Conservation (phyloP, 2,329 filamentous ascomycete species). For the Verticillium albo-atrum region DNA sequence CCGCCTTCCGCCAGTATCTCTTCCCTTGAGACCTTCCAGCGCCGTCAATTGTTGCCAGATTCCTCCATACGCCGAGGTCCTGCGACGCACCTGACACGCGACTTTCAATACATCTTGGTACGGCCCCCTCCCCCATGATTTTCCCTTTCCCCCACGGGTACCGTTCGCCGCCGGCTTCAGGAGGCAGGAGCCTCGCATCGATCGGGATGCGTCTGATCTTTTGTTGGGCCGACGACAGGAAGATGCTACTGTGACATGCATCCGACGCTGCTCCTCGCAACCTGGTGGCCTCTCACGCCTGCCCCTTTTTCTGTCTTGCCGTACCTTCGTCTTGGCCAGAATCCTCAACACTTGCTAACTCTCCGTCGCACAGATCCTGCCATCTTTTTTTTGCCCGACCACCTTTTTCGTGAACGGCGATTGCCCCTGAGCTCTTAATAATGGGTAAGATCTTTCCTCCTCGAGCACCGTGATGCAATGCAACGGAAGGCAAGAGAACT, state of each 20-base stretch:
- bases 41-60: not conserved
- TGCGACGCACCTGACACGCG: conserved; percentile 31
- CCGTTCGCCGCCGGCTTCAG: not conserved
- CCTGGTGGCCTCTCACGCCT: not conserved
- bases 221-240: not conserved
- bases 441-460: conserved; percentile 40
- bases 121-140: conserved; percentile 11
- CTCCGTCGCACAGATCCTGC: conserved; percentile 17
- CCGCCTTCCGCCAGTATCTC: conserved; percentile 1
- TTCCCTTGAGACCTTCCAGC: not conserved
- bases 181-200: not conserved
- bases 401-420: conserved; percentile 17
- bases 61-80: conserved; percentile 3
- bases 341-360: conserved; percentile 17
- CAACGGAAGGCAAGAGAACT: conserved; percentile 11
- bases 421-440: conserved; percentile 27
- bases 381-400: conserved; percentile 17
- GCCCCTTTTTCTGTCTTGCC: not conserved
- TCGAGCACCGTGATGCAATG: conserved; percentile 11
- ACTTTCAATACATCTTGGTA: conserved; percentile 19
- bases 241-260: not conserved
- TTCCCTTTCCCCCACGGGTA: not conserved
- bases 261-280: not conserved
- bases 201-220: not conserved
- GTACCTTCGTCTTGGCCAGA: not conserved